These are phyloP conservation scores for Alnus rubra DNA, from an alignment of 306 rosid species.

Conservation along the genomic window DNA sequence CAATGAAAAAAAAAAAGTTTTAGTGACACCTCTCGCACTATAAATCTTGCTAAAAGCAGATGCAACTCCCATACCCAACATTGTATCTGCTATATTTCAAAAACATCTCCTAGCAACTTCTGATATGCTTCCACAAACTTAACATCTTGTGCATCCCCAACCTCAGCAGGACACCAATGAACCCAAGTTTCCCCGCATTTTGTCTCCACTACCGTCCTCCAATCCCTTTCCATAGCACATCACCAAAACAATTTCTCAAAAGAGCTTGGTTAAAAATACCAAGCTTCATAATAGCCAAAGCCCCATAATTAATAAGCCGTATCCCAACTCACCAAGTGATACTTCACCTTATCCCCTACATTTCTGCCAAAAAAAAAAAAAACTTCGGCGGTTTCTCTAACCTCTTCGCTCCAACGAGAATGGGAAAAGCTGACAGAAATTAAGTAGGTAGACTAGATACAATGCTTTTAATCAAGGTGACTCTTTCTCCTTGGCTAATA, in stretches of 20 bases:
- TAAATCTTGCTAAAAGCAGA: not conserved
- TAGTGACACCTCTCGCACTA: too few species aligned
- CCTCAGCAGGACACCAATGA: too few species aligned
- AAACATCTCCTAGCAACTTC: not conserved
- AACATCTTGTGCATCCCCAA: not conserved
- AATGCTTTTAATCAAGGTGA: not conserved
- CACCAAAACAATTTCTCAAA: not conserved
- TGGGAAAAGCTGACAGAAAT: too few species aligned
- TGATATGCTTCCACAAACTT: not conserved
- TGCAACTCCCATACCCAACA: not conserved
- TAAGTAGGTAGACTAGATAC: not conserved
- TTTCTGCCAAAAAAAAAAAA: too few species aligned
- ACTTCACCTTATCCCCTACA: too few species aligned
- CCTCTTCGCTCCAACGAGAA: too few species aligned
- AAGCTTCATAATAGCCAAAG: not conserved
- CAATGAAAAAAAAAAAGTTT: too few species aligned
- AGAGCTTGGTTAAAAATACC: not conserved
- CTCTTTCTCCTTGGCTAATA: too few species aligned
- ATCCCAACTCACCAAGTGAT: not conserved
- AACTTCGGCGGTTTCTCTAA: too few species aligned
- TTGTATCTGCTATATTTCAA: not conserved
- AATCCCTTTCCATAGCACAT: not conserved
- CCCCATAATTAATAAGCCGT: not conserved
- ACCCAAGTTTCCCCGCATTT: too few species aligned
- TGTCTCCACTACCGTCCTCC: too few species aligned